Evolutionary conservation across 306 rosid genomes (phyloP).

Genomic region (Astragalus glycyphyllos): DNA sequence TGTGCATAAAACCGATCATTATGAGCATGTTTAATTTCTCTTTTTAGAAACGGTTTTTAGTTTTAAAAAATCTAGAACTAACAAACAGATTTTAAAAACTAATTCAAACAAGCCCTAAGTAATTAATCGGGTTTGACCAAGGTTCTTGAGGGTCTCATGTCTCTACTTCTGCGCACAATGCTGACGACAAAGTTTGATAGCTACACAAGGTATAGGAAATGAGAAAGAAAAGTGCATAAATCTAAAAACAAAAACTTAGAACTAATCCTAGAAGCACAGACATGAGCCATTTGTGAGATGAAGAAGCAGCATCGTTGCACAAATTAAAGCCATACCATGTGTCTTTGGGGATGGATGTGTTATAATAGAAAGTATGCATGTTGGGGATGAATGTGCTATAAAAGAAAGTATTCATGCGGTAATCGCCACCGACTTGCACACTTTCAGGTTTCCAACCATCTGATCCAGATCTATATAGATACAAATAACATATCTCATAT

Average conservation of each 20-base stretch:
- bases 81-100: no score
- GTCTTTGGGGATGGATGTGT: constrained; percentile 66
- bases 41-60: no score
- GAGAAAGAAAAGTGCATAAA: constrained; percentile 29
- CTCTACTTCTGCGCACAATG: constrained; percentile 1
- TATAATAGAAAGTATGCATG: constrained; percentile 62
- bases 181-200: constrained; percentile 22
- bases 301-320: constrained; percentile 61
- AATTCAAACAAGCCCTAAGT: not conserved
- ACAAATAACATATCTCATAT: constrained; percentile 65
- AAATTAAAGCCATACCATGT: constrained; percentile 80
- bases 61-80: no score
- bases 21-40: no score
- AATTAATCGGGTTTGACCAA: not conserved
- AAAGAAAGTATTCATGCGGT: constrained; percentile 57
- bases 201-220: constrained; percentile 29
- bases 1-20: no score
- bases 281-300: constrained; percentile 46
- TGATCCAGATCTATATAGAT: constrained; percentile 69
- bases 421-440: constrained; percentile 66
- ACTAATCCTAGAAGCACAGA: constrained; percentile 46
- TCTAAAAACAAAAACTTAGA: constrained; percentile 49
- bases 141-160: not conserved
- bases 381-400: constrained; percentile 68
- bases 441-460: constrained; percentile 84